Base-by-base conservation (phyloP, 306 rosid genomes). In the Sicyos edulis region DNA sequence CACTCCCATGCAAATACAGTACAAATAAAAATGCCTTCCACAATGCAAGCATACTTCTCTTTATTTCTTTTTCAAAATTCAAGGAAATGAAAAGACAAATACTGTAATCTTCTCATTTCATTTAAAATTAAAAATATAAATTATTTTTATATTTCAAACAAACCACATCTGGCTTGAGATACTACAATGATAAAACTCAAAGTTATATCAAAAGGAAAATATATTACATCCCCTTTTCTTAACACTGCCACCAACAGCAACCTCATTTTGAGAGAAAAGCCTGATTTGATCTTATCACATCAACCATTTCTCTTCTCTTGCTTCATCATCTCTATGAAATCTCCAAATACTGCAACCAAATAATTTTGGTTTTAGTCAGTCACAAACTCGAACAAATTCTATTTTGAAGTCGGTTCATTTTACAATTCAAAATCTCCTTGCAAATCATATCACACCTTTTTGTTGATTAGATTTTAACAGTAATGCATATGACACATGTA, bases 301-400 rank as follows among this genome's bases (percentile, higher is more conserved):
- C 34, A 69, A 24, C 14, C 58, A 69, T 72, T 61, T 76, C 56
- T 80, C 64, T 77, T 78, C 2, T 50, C 87, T 49, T 73, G 86
- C 84, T 80, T 89, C 88, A 91, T 89, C 76, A 93, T 73, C 88
- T 80, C 86, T 54, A 86, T 71, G 82, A 91, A 91, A 79, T 87
- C 89, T 69, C 79, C 65, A 59, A 93, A 93, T 57, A 87, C 96
- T 93, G 99, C 82, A 76, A 61, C 17, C 72, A 60, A 80, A 79
- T 12, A 83, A 51, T 34, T 3, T 21, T 19, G 63, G 34, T n/a
- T 34, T 66, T 2, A 50, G 13, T n/a, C 7, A n/a, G 13, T n/a
- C 54, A 50, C 50, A 65, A 10, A 40, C 0, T 21, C 45, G 72
- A n/a, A n/a, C 55, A 67, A 40, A 6, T 40, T 40, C 9, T 6